phyloP scores from a whole-genome alignment of 495 filamentous ascomycete genomes.

The Trichocladium uniseriatum region DNA sequence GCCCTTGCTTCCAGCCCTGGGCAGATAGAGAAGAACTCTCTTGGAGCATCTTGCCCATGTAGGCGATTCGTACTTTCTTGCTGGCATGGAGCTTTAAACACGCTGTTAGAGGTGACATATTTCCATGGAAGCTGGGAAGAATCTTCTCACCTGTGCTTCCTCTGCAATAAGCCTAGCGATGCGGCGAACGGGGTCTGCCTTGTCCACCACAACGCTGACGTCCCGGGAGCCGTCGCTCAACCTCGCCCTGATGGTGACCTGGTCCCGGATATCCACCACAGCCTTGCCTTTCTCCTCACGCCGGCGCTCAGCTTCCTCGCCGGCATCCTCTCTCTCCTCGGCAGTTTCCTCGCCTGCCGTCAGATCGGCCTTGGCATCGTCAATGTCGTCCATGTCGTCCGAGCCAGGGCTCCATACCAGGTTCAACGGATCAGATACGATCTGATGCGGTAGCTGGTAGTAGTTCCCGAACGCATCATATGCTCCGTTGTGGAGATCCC shows the following conservation, averaged over 20 bases:
- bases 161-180: conserved; percentile 55
- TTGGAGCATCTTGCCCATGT: conserved; percentile 69
- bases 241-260: conserved; percentile 53
- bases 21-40: conserved; percentile 51
- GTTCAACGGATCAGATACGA: conserved; percentile 68
- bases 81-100: conserved; percentile 35
- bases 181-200: conserved; percentile 52
- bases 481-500: conserved; percentile 59
- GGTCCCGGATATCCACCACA: conserved; percentile 38
- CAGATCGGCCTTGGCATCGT: conserved; percentile 37
- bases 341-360: conserved; percentile 36
- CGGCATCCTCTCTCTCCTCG: conserved; percentile 30
- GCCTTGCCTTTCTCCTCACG: conserved; percentile 59
- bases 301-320: conserved; percentile 46
- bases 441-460: conserved; percentile 67
- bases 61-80: conserved; percentile 58
- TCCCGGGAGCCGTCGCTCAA: conserved; percentile 66
- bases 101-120: conserved; percentile 12
- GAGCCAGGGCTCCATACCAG: conserved; percentile 38
- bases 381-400: conserved; percentile 22
- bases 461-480: conserved; percentile 71
- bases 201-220: conserved; percentile 49
- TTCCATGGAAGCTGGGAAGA: background rate
- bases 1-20: conserved; percentile 68
- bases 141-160: conserved; percentile 49